phyloP scores from a whole-genome alignment of 768 basidiomycete genomes.

The Coprinopsis strossmayeri region DNA sequence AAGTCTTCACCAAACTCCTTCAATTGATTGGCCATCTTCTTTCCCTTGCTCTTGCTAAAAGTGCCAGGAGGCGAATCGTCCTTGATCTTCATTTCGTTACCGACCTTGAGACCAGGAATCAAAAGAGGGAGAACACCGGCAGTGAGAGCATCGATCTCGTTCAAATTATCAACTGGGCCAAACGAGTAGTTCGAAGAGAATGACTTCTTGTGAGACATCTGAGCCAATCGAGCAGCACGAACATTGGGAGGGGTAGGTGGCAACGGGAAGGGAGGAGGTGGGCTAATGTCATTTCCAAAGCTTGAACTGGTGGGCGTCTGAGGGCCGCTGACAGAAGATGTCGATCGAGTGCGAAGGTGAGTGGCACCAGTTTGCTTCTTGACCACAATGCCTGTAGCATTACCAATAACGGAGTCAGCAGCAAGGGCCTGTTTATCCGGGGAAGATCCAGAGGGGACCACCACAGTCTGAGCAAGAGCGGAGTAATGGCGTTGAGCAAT shows the following conservation, averaged over 20 bases:
- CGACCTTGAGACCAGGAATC: slow-evolving; percentile 58
- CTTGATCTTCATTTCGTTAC: slow-evolving; percentile 48
- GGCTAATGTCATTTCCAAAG: slow-evolving; percentile 36
- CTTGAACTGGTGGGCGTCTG: slow-evolving; percentile 30
- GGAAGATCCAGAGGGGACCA: slow-evolving; percentile 38
- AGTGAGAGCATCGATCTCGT: slow-evolving; percentile 66
- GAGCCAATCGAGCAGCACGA: slow-evolving; percentile 46
- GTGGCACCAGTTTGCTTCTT: slow-evolving; percentile 22
- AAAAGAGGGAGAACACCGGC: slow-evolving; percentile 63
- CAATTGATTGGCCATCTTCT: slow-evolving; percentile 23
- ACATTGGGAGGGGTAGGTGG: slow-evolving; percentile 73
- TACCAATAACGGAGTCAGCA: slow-evolving; percentile 25
- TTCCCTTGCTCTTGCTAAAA: slow-evolving; percentile 35
- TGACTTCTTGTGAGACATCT: slow-evolving; percentile 54
- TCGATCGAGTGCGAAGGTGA: slow-evolving; percentile 60
- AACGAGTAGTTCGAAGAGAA: slow-evolving; percentile 63
- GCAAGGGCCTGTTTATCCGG: slow-evolving; percentile 28
- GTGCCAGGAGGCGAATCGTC: slow-evolving; percentile 36
- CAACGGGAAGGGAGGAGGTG: slow-evolving; percentile 62
- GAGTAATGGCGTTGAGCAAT: slow-evolving; percentile 71
- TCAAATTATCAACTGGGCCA: slow-evolving; percentile 46
- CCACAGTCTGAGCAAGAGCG: slow-evolving; percentile 57
- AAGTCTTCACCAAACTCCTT: slow-evolving; percentile 44
- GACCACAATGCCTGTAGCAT: slow-evolving; percentile 30
- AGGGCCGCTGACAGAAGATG: slow-evolving; percentile 41